Evolutionary conservation across 177 flowering plant species (phyloP).

Genomic region (Tripterygium wilfordii): DNA sequence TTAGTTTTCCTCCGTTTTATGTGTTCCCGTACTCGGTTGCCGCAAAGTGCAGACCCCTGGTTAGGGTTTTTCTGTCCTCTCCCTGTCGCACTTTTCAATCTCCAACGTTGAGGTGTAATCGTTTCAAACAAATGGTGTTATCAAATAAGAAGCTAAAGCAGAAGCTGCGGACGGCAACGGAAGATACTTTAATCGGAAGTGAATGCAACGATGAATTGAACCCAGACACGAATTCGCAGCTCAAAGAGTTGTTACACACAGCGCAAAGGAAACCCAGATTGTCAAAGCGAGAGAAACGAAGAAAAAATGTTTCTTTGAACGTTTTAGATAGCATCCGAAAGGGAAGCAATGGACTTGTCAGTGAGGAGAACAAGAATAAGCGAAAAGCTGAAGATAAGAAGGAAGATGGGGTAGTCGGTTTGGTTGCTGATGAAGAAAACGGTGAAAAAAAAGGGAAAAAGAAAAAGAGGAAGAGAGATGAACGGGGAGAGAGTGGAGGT

Average conservation of each 20-base stretch:
- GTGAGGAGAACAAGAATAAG: slow-evolving; percentile 2
- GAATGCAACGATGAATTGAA: not conserved
- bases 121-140: slow-evolving; percentile 63
- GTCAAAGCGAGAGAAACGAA: slow-evolving; percentile 66
- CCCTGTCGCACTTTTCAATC: too few relatives aligned
- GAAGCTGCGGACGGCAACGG: slow-evolving; percentile 35
- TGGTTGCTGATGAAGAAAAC: slow-evolving; percentile 1
- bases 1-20: too few relatives aligned
- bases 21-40: too few relatives aligned
- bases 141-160: slow-evolving; percentile 83
- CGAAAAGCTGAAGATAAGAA: not conserved
- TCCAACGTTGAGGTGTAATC: too few relatives aligned
- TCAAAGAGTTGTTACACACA: slow-evolving; percentile 34
- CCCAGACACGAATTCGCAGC: slow-evolving; percentile 11
- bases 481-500: slow-evolving; percentile 5
- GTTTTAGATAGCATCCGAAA: slow-evolving; percentile 2
- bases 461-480: slow-evolving; percentile 15
- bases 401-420: slow-evolving; percentile 3
- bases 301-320: slow-evolving; percentile 20
- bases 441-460: not conserved
- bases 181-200: slow-evolving; percentile 32
- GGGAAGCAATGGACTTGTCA: not conserved
- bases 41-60: too few relatives aligned
- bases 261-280: slow-evolving; percentile 43
- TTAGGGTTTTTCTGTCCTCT: too few relatives aligned